Base-by-base conservation (phyloP, 352 stramenopile genomes). In the Pythium rhizo-oryzae region DNA sequence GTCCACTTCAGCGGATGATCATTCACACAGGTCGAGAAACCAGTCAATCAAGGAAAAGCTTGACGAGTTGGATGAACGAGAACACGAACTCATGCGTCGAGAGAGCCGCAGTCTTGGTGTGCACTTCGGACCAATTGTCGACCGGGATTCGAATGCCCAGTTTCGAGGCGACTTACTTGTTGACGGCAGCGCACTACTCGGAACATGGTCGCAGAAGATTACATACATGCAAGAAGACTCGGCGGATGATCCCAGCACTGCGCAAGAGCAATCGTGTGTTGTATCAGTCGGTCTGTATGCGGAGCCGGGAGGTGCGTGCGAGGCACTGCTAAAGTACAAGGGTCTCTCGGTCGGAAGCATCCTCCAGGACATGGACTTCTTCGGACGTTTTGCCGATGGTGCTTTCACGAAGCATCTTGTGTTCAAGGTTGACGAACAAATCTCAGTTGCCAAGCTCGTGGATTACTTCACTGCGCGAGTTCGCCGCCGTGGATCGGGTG, bases 301-400 rank as follows among this genome's bases (percentile, higher is more conserved):
- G 23, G 84, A 94, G 57, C 78, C 86, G 8, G 80, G 76, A 30
- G 76, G 71, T 7, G 78, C 82, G 4, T 89, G 78, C 56, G 83
- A 91, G 51, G 75, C 75, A 19, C 67, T 94, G 46, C 74, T 94
- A 30, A 92, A 91, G 73, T 94, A 91, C 72, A 94, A 94, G 65
- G 86, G 86, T 0, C 63, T 93, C 13, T 93, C 84, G 0, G 79
- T 93, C 12, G 86, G 86, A 13, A 93, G 86, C 58, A 89, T 94
- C 43, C 62, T 91, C 0, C 80, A 92, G 39, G 83, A 94, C 53
- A 84, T 82, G 0, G 80, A 94, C 64, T 94, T 91, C 62, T 92
- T 91, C 52, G 72, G 70, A 35, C 80, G 78, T 9, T 94, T 94
- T 46, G 79, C 83, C 3, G 70, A 71, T 24, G 80, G 86, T 24